A percentile compares a stretch with the other conserved stretches of the same genome.
Evolutionary conservation across 2,329 filamentous ascomycete species (phyloP).

Genomic region (Pseudogymnoascus sp.): DNA sequence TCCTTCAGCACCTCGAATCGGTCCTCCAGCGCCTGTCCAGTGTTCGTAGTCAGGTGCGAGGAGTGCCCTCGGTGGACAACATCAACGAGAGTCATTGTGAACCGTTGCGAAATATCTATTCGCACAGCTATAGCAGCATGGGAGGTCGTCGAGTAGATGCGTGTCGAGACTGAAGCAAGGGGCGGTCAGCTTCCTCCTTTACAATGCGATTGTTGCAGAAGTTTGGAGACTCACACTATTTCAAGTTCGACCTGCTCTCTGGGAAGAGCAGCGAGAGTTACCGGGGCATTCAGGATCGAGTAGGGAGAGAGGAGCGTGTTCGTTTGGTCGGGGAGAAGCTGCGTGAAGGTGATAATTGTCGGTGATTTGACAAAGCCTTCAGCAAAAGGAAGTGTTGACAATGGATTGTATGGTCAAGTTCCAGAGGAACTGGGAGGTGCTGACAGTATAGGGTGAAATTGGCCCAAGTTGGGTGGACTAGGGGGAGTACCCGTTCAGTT

Average conservation of each 20-base stretch:
- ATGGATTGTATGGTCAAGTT: slow-evolving; percentile 12
- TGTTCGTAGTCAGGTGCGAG: slow-evolving; percentile 39
- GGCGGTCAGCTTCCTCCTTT: not conserved
- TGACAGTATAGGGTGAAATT: slow-evolving; percentile 8
- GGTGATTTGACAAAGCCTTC: slow-evolving; percentile 5
- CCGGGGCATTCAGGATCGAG: slow-evolving; percentile 26
- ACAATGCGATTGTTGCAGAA: slow-evolving; percentile 2
- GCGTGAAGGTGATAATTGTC: not conserved
- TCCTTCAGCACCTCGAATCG: slow-evolving; percentile 96
- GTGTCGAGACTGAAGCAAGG: slow-evolving; percentile 9
- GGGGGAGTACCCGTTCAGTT: not conserved
- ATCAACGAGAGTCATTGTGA: slow-evolving; percentile 34
- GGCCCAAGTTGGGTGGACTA: slow-evolving; percentile 6
- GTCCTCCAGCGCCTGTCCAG: slow-evolving; percentile 66
- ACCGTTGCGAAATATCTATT: slow-evolving; percentile 7
- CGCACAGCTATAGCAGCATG: not conserved
- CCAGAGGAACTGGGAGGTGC: slow-evolving; percentile 14
- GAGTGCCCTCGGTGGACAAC: slow-evolving; percentile 59
- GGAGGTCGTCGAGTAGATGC: not conserved
- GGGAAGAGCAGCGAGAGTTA: slow-evolving; percentile 25
- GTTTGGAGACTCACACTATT: slow-evolving; percentile 16
- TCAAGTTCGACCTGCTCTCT: slow-evolving; percentile 22
- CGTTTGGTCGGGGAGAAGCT: not conserved
- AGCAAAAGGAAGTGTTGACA: slow-evolving; percentile 13
- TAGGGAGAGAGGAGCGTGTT: slow-evolving; percentile 9